These are phyloP conservation scores for Gomphus sp. DNA, from an alignment of 1,284 basidiomycete genomes.

Conservation along the genomic window DNA sequence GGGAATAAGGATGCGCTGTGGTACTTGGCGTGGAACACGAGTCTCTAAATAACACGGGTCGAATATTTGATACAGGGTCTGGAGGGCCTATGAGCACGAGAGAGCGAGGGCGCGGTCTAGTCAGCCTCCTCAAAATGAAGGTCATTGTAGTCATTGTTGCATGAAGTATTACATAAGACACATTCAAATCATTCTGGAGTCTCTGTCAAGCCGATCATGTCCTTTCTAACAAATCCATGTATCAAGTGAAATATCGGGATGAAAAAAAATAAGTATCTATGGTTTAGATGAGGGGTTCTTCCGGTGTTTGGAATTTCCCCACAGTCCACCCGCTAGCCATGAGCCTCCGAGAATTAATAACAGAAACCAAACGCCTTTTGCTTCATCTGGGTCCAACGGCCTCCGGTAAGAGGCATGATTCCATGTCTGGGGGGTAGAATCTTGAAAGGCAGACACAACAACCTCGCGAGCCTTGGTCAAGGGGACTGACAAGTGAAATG, in stretches of 20 bases:
- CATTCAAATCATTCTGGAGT: too few species aligned
- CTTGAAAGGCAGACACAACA: background rate
- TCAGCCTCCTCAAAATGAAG: background rate
- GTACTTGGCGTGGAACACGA: conserved; percentile 23
- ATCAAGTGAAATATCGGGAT: background rate
- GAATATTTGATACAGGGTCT: conserved; percentile 66
- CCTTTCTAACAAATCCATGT: too few species aligned
- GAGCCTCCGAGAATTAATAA: conserved; percentile 45
- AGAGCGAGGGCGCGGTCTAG: conserved; percentile 9
- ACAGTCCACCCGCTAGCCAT: conserved; percentile 37
- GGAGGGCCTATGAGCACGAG: conserved; percentile 58
- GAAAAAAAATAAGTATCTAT: background rate
- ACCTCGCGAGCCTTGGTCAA: conserved; percentile 12
- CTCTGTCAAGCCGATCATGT: too few species aligned
- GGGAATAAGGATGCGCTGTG: conserved; percentile 58
- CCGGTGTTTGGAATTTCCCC: conserved; percentile 17
- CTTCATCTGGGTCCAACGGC: conserved; percentile 43
- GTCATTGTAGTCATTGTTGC: background rate
- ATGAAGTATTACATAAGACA: background rate
- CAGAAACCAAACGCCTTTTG: conserved; percentile 42
- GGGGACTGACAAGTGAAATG: conserved; percentile 15
- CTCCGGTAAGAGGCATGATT: conserved; percentile 25
- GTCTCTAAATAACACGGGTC: conserved; percentile 62
- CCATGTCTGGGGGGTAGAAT: conserved; percentile 17
- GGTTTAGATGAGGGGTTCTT: background rate